Percentiles rank a stretch among this genome's conserved stretches.
phyloP scores from a whole-genome alignment of 2,329 filamentous ascomycete species.

The Rhynchosporium agropyri region DNA sequence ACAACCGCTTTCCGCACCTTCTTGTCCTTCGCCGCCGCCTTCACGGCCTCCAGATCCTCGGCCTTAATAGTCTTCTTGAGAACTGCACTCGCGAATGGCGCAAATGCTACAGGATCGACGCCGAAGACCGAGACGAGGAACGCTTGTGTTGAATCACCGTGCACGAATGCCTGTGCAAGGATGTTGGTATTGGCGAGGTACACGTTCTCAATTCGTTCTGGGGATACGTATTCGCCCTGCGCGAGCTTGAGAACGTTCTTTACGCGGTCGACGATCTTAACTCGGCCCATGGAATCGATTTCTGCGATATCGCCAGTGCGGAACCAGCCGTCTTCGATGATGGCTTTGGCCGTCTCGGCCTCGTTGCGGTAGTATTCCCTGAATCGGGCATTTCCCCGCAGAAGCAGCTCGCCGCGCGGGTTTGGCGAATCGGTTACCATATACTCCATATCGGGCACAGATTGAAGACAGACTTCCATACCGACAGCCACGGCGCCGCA shows the following conservation, averaged over 20 bases:
- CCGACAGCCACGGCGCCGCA: slow-evolving; percentile 73
- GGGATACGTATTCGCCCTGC: slow-evolving; percentile 97
- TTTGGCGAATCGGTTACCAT: slow-evolving; percentile 82
- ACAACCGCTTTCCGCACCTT: slow-evolving; percentile 75
- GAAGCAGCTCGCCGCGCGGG: slow-evolving; percentile 85
- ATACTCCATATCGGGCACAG: slow-evolving; percentile 95
- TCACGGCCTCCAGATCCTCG: slow-evolving; percentile 68
- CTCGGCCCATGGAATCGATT: slow-evolving; percentile 81
- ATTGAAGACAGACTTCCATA: slow-evolving; percentile 77
- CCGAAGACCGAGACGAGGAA: slow-evolving; percentile 86
- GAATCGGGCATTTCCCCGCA: slow-evolving; percentile 82
- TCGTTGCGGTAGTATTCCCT: slow-evolving; percentile 86
- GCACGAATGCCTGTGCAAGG: slow-evolving; percentile 81
- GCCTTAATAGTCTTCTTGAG: slow-evolving; percentile 67
- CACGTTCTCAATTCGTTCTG: slow-evolving; percentile 95
- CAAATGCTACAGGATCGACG: slow-evolving; percentile 82
- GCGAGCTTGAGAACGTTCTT: slow-evolving; percentile 99
- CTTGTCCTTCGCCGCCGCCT: slow-evolving; percentile 66
- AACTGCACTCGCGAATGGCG: slow-evolving; percentile 76
- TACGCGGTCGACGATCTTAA: slow-evolving; percentile 92
- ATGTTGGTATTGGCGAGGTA: slow-evolving; percentile 81
- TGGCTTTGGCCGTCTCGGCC: slow-evolving; percentile 79
- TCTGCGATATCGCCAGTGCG: slow-evolving; percentile 89
- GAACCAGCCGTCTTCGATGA: slow-evolving; percentile 95
- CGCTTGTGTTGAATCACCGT: slow-evolving; percentile 84